These are phyloP conservation scores for Epichloe gansuensis DNA, from an alignment of 2,329 filamentous ascomycete species.

Conservation along the genomic window DNA sequence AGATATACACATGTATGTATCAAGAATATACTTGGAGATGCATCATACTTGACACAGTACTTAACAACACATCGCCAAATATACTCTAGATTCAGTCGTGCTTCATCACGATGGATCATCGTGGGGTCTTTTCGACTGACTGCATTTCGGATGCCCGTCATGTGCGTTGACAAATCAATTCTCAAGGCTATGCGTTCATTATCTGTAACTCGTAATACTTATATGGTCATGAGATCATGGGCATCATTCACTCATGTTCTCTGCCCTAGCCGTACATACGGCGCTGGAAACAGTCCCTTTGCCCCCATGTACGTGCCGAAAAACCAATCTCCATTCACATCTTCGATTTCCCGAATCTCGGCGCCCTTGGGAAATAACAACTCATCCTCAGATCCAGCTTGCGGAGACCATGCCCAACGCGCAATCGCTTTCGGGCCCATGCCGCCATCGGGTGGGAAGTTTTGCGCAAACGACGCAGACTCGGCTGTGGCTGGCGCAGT, in stretches of 20 bases:
- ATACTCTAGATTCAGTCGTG: no score
- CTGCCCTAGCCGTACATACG: constrained; percentile 44
- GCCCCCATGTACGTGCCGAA: constrained; percentile 75
- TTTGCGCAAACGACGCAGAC: constrained; percentile 14
- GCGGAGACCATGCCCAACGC: constrained; percentile 69
- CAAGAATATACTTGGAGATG: no score
- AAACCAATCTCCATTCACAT: constrained; percentile 86
- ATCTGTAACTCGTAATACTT: neutral
- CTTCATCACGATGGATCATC: no score
- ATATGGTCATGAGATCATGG: neutral
- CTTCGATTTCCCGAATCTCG: constrained; percentile 70
- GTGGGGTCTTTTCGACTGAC: no score
- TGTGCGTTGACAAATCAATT: no score
- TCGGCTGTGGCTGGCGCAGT: constrained; percentile 25
- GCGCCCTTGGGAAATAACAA: constrained; percentile 73
- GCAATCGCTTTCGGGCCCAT: constrained; percentile 52
- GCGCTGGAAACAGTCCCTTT: constrained; percentile 68
- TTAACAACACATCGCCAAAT: no score
- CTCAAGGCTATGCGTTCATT: constrained; percentile 31
- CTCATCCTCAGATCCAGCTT: constrained; percentile 55
- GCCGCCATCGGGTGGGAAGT: constrained; percentile 66
- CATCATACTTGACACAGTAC: no score
- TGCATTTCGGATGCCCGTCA: no score
- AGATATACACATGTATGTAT: no score
- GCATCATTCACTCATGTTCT: neutral